Evolutionary conservation across 768 basidiomycete genomes (phyloP), one percentile per base, ranked within the genome.

Genomic region (Tephrocybe sp.): DNA sequence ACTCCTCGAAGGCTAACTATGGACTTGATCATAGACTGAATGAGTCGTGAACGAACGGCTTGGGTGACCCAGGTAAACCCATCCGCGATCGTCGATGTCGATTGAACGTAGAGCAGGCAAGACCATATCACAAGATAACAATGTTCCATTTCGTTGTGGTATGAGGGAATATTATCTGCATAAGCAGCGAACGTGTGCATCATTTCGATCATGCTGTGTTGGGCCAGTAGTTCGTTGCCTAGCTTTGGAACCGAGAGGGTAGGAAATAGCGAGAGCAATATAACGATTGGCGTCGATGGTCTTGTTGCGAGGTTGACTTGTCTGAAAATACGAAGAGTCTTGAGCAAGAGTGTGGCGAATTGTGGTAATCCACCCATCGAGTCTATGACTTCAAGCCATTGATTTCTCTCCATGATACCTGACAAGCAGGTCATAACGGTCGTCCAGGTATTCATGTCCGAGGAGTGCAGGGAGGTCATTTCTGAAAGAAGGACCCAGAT

Each of bases 151-250:
- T 49, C 47, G 7, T 36, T 28, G 28, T 39, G 7, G 16, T 22
- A 30, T 16, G 28, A n/a, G 27, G 39, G 30, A n/a, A n/a, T n/a
- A 24, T 18, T 34, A 19, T 31, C 37, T 2, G 28, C 47, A 26
- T 27, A n/a, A 18, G 25, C 19, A n/a, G 47, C 38, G 19, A 49
- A 35, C 11, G 30, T 16, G 30, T 38, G 47, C 40, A 42, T 49
- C 28, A 49, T 27, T 49, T 49, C 47, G 25, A 49, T 42, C 30
- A 49, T 49, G 30, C 47, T 49, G 12, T 49, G 47, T 9, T 49
- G 39, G 5, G 47, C 27, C 21, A 49, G 47, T 18, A 49, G 47
- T 32, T 37, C 39, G 13, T 32, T 49, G 1, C 47, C 39, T 12
- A 49, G 30, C 34, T 19, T 42, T 21, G 47, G 47, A 21, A 34